These are phyloP conservation scores for Ophiocordyceps camponoti-floridani DNA, from an alignment of 2,329 filamentous ascomycete species.

Conservation along the genomic window DNA sequence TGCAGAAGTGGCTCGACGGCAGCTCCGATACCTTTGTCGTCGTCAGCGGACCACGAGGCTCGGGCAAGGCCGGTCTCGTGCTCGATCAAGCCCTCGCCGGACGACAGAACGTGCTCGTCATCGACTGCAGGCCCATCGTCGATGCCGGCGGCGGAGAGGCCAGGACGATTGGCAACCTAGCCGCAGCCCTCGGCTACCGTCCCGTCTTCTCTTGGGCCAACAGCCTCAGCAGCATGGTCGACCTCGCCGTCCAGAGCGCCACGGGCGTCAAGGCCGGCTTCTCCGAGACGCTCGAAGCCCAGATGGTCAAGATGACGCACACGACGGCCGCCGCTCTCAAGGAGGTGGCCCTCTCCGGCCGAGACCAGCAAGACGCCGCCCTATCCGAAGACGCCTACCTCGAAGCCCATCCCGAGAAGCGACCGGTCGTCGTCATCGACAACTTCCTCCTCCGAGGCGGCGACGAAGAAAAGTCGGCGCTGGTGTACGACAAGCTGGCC, in stretches of 20 bases:
- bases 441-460: conserved; percentile 75
- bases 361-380: conserved; percentile 53
- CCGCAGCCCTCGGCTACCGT: conserved; percentile 69
- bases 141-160: conserved; percentile 71
- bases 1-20: conserved; percentile 75
- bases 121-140: conserved; percentile 87
- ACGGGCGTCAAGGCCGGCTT: conserved; percentile 91
- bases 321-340: conserved; percentile 68
- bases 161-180: conserved; percentile 66
- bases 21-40: conserved; percentile 86
- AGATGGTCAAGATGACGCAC: conserved; percentile 76
- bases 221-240: conserved; percentile 78
- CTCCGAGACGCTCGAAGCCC: conserved; percentile 78
- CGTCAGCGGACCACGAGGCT: conserved; percentile 79
- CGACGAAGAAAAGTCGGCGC: conserved; percentile 21
- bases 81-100: conserved; percentile 66
- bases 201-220: conserved; percentile 96
- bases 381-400: conserved; percentile 74
- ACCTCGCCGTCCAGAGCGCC: conserved; percentile 82
- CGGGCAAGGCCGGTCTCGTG: conserved; percentile 77
- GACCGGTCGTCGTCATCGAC: conserved; percentile 76
- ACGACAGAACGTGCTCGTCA: conserved; percentile 58
- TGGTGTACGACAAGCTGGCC: conserved; percentile 64
- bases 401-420: conserved; percentile 69
- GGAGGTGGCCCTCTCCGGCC: conserved; percentile 51